phyloP scores from a whole-genome alignment of 2,329 filamentous ascomycete genomes.

The Calonectria pauciramosa region DNA sequence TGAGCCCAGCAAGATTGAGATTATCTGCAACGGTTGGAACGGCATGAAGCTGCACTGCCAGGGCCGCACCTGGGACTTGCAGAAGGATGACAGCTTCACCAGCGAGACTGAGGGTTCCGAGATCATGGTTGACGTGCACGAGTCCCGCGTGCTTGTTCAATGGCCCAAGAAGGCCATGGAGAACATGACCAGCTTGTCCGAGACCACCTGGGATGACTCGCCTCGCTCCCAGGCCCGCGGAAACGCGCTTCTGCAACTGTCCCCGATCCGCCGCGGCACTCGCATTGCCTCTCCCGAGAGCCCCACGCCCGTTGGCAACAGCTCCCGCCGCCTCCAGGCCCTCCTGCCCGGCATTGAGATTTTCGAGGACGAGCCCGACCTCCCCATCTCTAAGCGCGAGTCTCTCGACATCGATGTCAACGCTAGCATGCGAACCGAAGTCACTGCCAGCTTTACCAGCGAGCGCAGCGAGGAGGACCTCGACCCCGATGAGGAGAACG shows the following conservation, averaged over 20 bases:
- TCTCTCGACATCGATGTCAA: slow-evolving; percentile 41
- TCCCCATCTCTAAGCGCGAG: slow-evolving; percentile 51
- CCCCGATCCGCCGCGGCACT: slow-evolving; percentile 68
- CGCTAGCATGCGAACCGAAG: slow-evolving; percentile 65
- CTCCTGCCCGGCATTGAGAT: slow-evolving; percentile 77
- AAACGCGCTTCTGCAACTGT: slow-evolving; percentile 66
- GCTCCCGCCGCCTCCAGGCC: slow-evolving; percentile 61
- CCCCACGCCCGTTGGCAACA: slow-evolving; percentile 63
- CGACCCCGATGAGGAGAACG: slow-evolving; percentile 92
- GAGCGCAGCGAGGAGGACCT: slow-evolving; percentile 74
- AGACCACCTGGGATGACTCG: slow-evolving; percentile 80
- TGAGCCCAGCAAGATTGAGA: slow-evolving; percentile 84
- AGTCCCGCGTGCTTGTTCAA: slow-evolving; percentile 87
- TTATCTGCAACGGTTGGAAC: slow-evolving; percentile 96
- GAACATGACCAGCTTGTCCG: slow-evolving; percentile 70
- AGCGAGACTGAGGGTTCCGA: slow-evolving; percentile 90
- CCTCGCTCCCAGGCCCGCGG: slow-evolving; percentile 53
- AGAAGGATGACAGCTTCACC: slow-evolving; percentile 89
- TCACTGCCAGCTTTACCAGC: slow-evolving; percentile 68
- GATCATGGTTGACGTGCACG: slow-evolving; percentile 96
- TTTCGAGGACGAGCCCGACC: slow-evolving; percentile 74
- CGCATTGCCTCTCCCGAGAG: slow-evolving; percentile 84
- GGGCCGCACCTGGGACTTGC: slow-evolving; percentile 86
- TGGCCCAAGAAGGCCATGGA: slow-evolving; percentile 79
- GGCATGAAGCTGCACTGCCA: slow-evolving; percentile 93